phyloP scores from a whole-genome alignment of 129 eudicot genomes.

The Lactuca sativa region DNA sequence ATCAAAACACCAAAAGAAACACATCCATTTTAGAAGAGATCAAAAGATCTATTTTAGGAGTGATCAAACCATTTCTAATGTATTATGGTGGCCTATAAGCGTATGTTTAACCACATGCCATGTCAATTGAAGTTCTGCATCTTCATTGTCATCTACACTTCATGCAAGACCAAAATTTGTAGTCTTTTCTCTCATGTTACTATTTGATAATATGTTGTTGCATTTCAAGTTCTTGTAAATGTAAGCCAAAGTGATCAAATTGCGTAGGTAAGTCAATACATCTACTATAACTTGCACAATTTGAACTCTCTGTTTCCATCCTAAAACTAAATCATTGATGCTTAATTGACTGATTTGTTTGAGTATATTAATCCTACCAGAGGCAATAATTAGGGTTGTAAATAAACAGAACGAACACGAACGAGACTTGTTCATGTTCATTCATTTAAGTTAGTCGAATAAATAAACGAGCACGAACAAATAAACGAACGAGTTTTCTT shows the following conservation, averaged over 20 bases:
- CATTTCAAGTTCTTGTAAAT: constrained; percentile 77
- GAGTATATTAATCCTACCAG: constrained; percentile 52
- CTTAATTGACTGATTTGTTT: constrained; percentile 75
- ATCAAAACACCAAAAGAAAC: constrained; percentile 71
- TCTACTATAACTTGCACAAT: constrained; percentile 64
- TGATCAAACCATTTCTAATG: constrained; percentile 69
- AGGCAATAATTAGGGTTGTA: too few relatives aligned
- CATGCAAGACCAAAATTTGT: constrained; percentile 73
- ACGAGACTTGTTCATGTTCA: too few relatives aligned
- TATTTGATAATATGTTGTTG: constrained; percentile 71
- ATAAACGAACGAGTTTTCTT: too few relatives aligned
- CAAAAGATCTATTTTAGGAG: constrained; percentile 44
- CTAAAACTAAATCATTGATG: constrained; percentile 35
- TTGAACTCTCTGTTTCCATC: constrained; percentile 79
- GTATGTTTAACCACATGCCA: constrained; percentile 70
- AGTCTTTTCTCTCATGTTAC: constrained; percentile 56
- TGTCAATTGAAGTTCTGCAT: constrained; percentile 52
- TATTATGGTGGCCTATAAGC: constrained; percentile 88
- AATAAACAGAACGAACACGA: too few relatives aligned
- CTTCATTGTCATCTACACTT: constrained; percentile 33
- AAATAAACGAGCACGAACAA: too few relatives aligned
- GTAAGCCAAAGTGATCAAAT: constrained; percentile 69
- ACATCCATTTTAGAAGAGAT: constrained; percentile 34
- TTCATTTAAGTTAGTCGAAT: too few relatives aligned
- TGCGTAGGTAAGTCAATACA: constrained; percentile 77